A percentile compares a stretch with the other conserved stretches of the same genome.
phyloP scores from a whole-genome alignment of 345 rosid species.

The Combretum micranthum region DNA sequence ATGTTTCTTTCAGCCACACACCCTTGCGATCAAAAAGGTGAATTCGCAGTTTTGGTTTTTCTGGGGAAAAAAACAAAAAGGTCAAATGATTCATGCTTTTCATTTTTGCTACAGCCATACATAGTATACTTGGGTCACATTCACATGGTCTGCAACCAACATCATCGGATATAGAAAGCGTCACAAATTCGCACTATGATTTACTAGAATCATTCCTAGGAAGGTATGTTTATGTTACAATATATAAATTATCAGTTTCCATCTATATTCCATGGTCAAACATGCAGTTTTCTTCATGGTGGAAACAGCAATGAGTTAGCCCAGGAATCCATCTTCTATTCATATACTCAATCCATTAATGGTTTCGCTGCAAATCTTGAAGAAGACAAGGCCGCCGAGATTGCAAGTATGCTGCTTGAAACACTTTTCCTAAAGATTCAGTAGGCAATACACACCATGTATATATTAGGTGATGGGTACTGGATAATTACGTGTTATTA shows the following conservation, averaged over 20 bases:
- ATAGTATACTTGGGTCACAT: constrained; percentile 33
- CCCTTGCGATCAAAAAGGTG: constrained; percentile 39
- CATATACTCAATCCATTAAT: constrained; percentile 47
- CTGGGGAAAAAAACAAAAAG: too few species aligned
- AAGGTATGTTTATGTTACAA: constrained; percentile 19
- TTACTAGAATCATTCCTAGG: constrained; percentile 27
- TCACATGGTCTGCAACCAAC: constrained; percentile 8
- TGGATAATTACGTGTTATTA: too few species aligned
- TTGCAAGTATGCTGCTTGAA: constrained; percentile 48
- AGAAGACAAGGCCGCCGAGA: constrained; percentile 44
- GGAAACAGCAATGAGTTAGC: constrained; percentile 39
- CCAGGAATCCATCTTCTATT: constrained; percentile 49
- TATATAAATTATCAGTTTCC: background rate
- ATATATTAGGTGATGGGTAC: too few species aligned
- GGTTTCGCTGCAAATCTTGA: constrained; percentile 62
- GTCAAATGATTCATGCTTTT: too few species aligned
- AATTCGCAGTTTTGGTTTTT: background rate
- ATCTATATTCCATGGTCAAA: background rate
- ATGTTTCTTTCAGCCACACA: constrained; percentile 19
- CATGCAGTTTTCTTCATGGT: background rate
- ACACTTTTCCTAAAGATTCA: too few species aligned
- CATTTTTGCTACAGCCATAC: constrained; percentile 16
- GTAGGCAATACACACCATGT: too few species aligned
- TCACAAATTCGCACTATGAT: constrained; percentile 18
- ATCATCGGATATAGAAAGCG: constrained; percentile 1